phyloP scores from a whole-genome alignment of 192 early-diverging fungal species.

The Haplosporangium gracile region DNA sequence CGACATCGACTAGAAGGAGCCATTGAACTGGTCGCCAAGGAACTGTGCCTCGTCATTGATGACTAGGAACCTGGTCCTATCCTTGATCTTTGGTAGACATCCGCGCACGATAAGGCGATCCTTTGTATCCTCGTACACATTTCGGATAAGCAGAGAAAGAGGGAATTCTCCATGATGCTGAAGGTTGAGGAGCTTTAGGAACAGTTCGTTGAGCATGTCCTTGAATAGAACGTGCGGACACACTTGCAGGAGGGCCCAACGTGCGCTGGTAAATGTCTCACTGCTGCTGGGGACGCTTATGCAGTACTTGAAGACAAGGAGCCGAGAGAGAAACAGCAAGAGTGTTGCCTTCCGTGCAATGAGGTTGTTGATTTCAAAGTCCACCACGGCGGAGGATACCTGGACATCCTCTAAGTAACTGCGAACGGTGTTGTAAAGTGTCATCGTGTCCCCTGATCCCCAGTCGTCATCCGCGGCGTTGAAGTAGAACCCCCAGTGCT shows the following conservation, averaged over 20 bases:
- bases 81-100: slow-evolving; percentile 10
- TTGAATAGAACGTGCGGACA: too few relatives aligned
- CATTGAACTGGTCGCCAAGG: slow-evolving; percentile 42
- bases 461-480: too few relatives aligned
- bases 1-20: slow-evolving; percentile 26
- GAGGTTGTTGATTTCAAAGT: background rate
- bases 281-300: too few relatives aligned
- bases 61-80: slow-evolving; percentile 19
- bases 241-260: too few relatives aligned
- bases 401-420: background rate
- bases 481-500: too few relatives aligned
- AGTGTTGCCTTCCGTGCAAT: slow-evolving; percentile 13
- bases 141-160: too few relatives aligned
- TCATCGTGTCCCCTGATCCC: slow-evolving; percentile 19
- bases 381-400: too few relatives aligned
- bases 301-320: slow-evolving; percentile 32
- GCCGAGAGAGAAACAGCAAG: slow-evolving; percentile 25
- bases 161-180: too few relatives aligned
- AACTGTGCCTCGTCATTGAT: slow-evolving; percentile 34
- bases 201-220: too few relatives aligned
- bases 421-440: slow-evolving; percentile 3
- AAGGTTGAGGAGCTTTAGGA: too few relatives aligned
- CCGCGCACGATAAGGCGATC: slow-evolving; percentile 12
- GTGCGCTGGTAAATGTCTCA: too few relatives aligned
- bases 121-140: background rate